phyloP scores from a whole-genome alignment of 768 basidiomycete genomes.

The Termitomyces bulborhizus region DNA sequence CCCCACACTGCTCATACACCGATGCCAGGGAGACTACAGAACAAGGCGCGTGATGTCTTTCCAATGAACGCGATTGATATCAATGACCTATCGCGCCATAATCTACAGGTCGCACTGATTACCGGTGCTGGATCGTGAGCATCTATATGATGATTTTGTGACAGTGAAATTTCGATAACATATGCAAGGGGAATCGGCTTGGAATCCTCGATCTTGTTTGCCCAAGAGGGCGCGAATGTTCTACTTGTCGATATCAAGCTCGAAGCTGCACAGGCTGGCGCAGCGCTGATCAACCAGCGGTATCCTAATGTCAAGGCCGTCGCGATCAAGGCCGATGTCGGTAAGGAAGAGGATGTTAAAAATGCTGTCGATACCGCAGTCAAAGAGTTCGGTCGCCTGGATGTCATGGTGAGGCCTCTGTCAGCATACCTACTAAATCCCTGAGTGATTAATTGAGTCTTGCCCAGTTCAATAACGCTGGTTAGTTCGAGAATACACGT shows the following conservation, averaged over 20 bases:
- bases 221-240: conserved; percentile 89
- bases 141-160: not conserved
- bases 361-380: conserved; percentile 75
- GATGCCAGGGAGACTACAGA: conserved; percentile 55
- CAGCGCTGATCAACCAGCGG: conserved; percentile 52
- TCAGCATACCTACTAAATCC: not conserved
- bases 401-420: conserved; percentile 76
- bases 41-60: conserved; percentile 41
- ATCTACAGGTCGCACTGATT: conserved; percentile 61
- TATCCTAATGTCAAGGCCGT: conserved; percentile 66
- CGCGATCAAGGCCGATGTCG: conserved; percentile 78
- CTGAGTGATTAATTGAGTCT: not conserved
- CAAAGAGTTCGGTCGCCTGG: conserved; percentile 84
- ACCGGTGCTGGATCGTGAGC: conserved; percentile 89
- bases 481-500: conserved; percentile 24
- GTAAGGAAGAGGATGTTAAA: conserved; percentile 84
- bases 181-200: conserved; percentile 84
- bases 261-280: conserved; percentile 62
- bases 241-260: conserved; percentile 86
- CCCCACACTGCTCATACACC: conserved; percentile 4
- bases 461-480: conserved; percentile 90
- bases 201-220: conserved; percentile 93
- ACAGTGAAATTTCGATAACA: conserved; percentile 5
- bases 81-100: not conserved
- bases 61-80: not conserved